A percentile compares a stretch with the other conserved stretches of the same genome.
These are phyloP conservation scores for Fusarium oxysporum DNA, from an alignment of 2,329 filamentous ascomycete genomes.

Conservation along the genomic window DNA sequence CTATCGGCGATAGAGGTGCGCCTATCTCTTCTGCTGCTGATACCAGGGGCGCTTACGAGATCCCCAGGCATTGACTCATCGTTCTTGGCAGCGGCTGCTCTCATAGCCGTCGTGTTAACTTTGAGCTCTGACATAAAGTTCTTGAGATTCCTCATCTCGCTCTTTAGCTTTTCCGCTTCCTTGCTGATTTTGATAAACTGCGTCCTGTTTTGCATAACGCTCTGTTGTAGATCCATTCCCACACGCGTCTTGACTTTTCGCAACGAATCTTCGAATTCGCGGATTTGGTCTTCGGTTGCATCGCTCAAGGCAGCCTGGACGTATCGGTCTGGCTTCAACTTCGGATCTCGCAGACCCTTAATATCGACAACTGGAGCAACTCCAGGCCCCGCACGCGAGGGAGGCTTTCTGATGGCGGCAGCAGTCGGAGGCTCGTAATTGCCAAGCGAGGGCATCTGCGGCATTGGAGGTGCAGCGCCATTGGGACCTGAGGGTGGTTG, in stretches of 20 bases:
- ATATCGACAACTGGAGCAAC: conserved; percentile 77
- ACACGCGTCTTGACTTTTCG: conserved; percentile 82
- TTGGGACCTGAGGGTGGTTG: conserved; percentile 77
- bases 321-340: conserved; percentile 82
- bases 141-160: conserved; percentile 90
- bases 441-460: conserved; percentile 69
- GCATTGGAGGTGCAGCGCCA: conserved; percentile 77
- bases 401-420: conserved; percentile 58
- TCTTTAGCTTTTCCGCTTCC: conserved; percentile 97
- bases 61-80: conserved; percentile 63
- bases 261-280: conserved; percentile 80
- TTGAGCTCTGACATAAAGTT: conserved; percentile 95
- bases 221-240: conserved; percentile 88
- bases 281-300: conserved; percentile 88
- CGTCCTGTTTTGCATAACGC: conserved; percentile 94
- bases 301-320: conserved; percentile 80
- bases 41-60: conserved; percentile 52
- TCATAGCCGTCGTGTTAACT: conserved; percentile 75
- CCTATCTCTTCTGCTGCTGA: conserved; percentile 81
- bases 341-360: conserved; percentile 82
- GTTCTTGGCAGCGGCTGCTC: conserved; percentile 66
- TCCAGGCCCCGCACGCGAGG: conserved; percentile 58
- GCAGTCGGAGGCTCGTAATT: conserved; percentile 66
- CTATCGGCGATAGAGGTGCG: conserved; percentile 86
- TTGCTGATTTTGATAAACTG: conserved; percentile 99